These are phyloP conservation scores for Lasiodiplodia theobromae DNA, from an alignment of 2,329 filamentous ascomycete species.

Conservation along the genomic window DNA sequence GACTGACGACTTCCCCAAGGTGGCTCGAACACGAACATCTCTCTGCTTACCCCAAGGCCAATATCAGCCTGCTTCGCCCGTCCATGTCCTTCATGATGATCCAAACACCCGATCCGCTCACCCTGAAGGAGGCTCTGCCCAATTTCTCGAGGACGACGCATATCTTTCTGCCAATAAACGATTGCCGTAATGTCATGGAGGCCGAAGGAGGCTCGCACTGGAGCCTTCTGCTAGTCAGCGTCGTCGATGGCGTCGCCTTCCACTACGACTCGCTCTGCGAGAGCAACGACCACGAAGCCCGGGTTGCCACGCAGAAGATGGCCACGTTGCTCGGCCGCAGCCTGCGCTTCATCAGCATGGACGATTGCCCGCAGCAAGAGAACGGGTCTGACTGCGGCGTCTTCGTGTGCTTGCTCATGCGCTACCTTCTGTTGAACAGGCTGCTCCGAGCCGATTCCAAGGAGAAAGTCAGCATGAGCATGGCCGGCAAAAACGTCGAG, in stretches of 20 bases:
- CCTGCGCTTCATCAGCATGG: constrained; percentile 79
- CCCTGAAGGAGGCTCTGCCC: constrained; percentile 73
- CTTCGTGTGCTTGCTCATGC: constrained; percentile 95
- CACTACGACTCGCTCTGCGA: constrained; percentile 87
- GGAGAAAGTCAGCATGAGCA: constrained; percentile 93
- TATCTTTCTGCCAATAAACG: constrained; percentile 95
- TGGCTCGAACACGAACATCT: constrained; percentile 92
- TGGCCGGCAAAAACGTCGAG: constrained; percentile 84
- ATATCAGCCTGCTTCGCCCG: constrained; percentile 89
- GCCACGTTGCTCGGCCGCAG: constrained; percentile 69
- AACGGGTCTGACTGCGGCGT: constrained; percentile 95
- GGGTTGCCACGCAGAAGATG: constrained; percentile 72
- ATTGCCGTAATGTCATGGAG: constrained; percentile 77
- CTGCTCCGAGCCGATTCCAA: constrained; percentile 79
- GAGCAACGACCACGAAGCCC: constrained; percentile 75
- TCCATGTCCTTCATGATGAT: constrained; percentile 93
- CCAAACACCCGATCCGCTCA: constrained; percentile 67
- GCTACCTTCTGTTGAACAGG: constrained; percentile 85
- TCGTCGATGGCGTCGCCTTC: constrained; percentile 89
- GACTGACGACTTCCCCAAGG: constrained; percentile 47
- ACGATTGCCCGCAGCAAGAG: constrained; percentile 88
- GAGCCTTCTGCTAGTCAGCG: constrained; percentile 88
- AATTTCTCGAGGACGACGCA: constrained; percentile 84
- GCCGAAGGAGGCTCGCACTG: constrained; percentile 95
- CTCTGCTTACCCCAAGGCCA: constrained; percentile 76